A percentile compares a stretch with the other conserved stretches of the same genome.
Conservation (phyloP, 305 asterid genomes). For the Fraxinus latifolia region DNA sequence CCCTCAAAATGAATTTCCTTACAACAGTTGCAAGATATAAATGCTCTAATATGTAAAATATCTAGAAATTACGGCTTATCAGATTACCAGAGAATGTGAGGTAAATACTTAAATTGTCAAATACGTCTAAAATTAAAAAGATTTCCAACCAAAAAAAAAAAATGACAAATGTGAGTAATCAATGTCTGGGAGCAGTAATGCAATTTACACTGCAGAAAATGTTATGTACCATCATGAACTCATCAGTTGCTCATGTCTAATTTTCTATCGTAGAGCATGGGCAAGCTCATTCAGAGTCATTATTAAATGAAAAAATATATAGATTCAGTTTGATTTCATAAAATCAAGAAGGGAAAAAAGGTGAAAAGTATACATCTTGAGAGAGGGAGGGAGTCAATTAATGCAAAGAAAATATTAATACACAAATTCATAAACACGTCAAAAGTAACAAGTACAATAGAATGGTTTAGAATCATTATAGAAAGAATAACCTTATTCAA, state of each 20-base stretch:
- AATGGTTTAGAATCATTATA: neutral
- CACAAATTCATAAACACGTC: conserved; percentile 11
- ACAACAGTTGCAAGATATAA: neutral
- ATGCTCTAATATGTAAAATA: neutral
- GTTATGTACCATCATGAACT: neutral
- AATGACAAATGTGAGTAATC: neutral
- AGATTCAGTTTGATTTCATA: neutral
- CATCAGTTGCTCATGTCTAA: neutral
- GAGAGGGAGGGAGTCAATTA: neutral
- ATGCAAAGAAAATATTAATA: neutral
- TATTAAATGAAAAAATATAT: neutral
- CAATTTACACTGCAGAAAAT: neutral
- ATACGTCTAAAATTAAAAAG: neutral
- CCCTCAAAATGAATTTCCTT: neutral
- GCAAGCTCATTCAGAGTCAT: neutral
- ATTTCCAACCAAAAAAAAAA: neutral
- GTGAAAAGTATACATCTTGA: neutral
- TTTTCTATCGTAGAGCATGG: neutral
- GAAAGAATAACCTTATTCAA: conserved; percentile 71
- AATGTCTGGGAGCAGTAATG: neutral
- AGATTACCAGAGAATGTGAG: neutral
- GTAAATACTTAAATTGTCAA: neutral
- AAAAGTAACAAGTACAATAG: neutral
- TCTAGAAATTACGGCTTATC: neutral
- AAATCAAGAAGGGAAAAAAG: neutral